Conservation (phyloP, 352 stramenopile species). For the Pythium grandisporangium region DNA sequence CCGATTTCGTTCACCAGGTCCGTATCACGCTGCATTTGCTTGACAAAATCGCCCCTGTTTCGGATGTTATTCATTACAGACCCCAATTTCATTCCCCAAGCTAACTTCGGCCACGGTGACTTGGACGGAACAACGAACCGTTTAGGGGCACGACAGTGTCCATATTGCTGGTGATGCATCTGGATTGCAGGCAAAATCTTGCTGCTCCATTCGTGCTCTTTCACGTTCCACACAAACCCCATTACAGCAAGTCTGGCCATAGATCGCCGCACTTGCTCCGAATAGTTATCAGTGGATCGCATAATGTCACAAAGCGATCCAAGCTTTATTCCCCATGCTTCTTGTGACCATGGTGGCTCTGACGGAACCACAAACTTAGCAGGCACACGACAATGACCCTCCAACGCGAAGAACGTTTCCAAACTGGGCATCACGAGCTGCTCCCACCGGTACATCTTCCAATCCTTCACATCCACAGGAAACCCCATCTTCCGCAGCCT, state of each 20-base stretch:
- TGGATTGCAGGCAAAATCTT: conserved; percentile 11
- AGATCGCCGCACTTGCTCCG: conserved; percentile 1
- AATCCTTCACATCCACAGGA: conserved; percentile 11
- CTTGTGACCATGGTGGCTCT: conserved; percentile 14
- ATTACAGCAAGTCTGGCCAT: conserved; percentile 5
- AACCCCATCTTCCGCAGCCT: conserved; percentile 9
- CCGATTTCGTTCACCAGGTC: conserved; percentile 8
- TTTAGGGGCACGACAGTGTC: conserved; percentile 8
- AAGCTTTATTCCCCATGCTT: conserved; percentile 24
- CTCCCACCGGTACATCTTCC: conserved; percentile 8
- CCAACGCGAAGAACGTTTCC: conserved; percentile 14
- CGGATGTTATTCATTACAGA: conserved; percentile 6
- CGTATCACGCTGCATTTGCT: conserved; percentile 10
- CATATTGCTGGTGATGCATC: conserved; percentile 1
- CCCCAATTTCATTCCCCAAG: conserved; percentile 12
- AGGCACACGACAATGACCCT: conserved; percentile 26
- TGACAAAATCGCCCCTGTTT: conserved; percentile 3
- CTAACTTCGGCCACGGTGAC: conserved; percentile 10
- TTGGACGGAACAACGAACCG: conserved; percentile 10
- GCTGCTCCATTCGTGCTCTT: conserved; percentile 9
- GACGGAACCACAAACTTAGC: conserved; percentile 27
- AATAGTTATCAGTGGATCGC: conserved; percentile 1
- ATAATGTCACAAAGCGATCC: conserved; percentile 17
- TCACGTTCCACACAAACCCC: conserved; percentile 13
- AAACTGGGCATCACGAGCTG: conserved; percentile 9